phyloP scores from a whole-genome alignment of 2,329 filamentous ascomycete genomes.

The Triangularia setosa region DNA sequence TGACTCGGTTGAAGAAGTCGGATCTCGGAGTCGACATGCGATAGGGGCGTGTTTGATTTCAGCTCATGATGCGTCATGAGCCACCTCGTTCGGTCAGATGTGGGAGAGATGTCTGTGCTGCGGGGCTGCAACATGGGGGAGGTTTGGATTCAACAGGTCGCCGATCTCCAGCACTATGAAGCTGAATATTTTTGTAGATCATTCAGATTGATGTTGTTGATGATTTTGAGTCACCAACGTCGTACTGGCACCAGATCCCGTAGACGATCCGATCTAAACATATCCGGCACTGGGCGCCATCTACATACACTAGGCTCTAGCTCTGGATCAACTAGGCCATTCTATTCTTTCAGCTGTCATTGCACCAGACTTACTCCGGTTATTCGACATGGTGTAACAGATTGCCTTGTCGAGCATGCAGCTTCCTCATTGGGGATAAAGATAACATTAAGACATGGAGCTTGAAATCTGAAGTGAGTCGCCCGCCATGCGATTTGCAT shows the following conservation, averaged over 20 bases:
- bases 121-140: not conserved
- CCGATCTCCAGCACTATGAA: slow-evolving; percentile 14
- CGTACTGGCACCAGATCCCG: not conserved
- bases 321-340: not conserved
- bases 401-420: not conserved
- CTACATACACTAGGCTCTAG: not conserved
- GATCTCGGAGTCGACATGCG: not conserved
- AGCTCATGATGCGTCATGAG: not conserved
- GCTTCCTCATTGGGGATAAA: not conserved
- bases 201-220: slow-evolving; percentile 6
- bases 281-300: not conserved
- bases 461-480: not conserved
- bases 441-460: not conserved
- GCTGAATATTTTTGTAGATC: slow-evolving; percentile 11
- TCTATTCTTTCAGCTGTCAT: not conserved
- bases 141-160: slow-evolving; percentile 5
- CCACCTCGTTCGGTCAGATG: not conserved
- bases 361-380: not conserved
- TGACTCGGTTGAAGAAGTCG: slow-evolving; percentile 1
- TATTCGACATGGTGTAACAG: not conserved
- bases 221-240: not conserved
- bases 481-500: not conserved
- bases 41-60: not conserved
- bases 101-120: not conserved
- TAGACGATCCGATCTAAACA: not conserved